Evolutionary conservation across 2,329 filamentous ascomycete species (phyloP).

Genomic region (Oidium heveae): DNA sequence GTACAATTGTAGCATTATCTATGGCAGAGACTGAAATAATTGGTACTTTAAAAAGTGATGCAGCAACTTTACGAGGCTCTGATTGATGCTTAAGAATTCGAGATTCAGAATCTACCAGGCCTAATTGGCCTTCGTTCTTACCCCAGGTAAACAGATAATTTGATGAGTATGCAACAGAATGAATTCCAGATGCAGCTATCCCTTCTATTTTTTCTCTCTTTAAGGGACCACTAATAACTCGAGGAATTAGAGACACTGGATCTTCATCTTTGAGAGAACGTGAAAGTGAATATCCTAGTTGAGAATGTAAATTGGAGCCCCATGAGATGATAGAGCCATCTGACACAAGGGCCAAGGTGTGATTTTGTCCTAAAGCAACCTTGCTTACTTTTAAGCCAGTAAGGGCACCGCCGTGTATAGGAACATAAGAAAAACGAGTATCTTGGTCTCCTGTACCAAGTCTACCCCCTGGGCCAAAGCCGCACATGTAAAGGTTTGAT

Average conservation of each 20-base stretch:
- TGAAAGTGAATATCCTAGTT: conserved; percentile 65
- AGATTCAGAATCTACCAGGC: conserved; percentile 83
- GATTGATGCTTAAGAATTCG: conserved; percentile 67
- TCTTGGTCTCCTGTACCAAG: conserved; percentile 76
- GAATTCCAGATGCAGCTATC: conserved; percentile 66
- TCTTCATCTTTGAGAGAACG: conserved; percentile 43
- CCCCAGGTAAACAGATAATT: conserved; percentile 79
- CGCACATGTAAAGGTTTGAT: conserved; percentile 79
- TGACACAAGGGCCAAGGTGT: conserved; percentile 65
- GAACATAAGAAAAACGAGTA: conserved; percentile 65
- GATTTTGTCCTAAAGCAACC: conserved; percentile 77
- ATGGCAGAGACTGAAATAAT: conserved; percentile 71
- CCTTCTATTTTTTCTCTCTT: conserved; percentile 68
- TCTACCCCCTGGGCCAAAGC: conserved; percentile 71
- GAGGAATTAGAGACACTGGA: conserved; percentile 55
- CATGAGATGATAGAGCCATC: conserved; percentile 83
- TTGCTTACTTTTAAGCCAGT: conserved; percentile 46
- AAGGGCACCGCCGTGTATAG: conserved; percentile 51
- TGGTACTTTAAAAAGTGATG: conserved; percentile 45
- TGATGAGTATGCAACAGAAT: conserved; percentile 71
- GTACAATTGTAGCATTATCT: conserved; percentile 63
- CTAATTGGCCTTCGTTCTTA: conserved; percentile 82
- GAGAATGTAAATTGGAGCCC: conserved; percentile 68
- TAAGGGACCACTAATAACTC: conserved; percentile 74
- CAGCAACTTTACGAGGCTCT: conserved; percentile 65